Evolutionary conservation across 305 asterid species (phyloP), one percentile per base, ranked within the genome.

Genomic region (Fraxinus platypoda): DNA sequence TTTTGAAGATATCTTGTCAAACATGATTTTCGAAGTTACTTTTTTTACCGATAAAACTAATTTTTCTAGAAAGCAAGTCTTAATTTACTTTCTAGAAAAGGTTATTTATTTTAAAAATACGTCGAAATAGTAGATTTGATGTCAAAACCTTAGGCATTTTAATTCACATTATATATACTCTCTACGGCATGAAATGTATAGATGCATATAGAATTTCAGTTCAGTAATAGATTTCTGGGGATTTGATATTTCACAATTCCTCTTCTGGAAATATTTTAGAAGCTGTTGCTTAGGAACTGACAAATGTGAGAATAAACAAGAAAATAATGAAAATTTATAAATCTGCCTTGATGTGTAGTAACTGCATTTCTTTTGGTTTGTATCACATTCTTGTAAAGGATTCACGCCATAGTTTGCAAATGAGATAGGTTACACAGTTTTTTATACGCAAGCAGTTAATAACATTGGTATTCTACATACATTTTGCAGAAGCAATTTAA

Each of bases 401-500:
- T 74, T 74, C 21, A 73, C 28, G 28, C 38, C 37, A 34, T 37
- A 34, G 62, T 35, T 25, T 41, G 26, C 78, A n/a, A 74, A 11
- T 43, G 13, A 25, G 13, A 25, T 3, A 19, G 34, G 26, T 76
- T 76, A 1, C 62, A 17, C 6, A 25, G 9, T 41, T 9, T 6
- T 76, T 26, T 43, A 41, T 41, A 21, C 17, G 9, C 13, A 12
- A 31, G 25, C 25, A n/a, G 12, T 31, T 76, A 31, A 25, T 52
- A 38, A 23, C n/a, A 12, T 30, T 4, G n/a, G 64, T 30, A 75
- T 43, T 23, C n/a, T 76, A 70, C 75, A 41, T 62, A 74, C 52
- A 78, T 84, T 28, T 80, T 91, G 91, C 96, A 95, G 98, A 93
- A 94, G 88, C 97, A 94, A 78, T 90, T 93, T 83, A 90, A 86